Evolutionary conservation across 768 basidiomycete species (phyloP), one percentile per base, ranked within the genome.

Genomic region (Macrolepiota albuminosa): DNA sequence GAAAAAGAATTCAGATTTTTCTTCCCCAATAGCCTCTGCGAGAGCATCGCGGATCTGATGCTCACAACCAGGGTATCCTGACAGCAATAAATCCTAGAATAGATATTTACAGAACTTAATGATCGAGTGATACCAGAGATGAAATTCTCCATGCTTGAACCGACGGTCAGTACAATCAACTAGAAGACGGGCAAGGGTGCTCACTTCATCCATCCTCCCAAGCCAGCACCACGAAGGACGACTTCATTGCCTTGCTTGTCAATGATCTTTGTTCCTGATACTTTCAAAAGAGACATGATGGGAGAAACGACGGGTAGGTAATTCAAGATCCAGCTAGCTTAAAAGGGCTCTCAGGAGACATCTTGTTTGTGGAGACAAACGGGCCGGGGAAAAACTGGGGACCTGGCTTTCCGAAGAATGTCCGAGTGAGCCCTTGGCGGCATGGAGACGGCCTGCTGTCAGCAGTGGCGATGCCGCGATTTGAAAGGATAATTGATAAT

Each of bases 171-270:
- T 33, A 61, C 53, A 6, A 59, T 59, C 18, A 60, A 39, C 34
- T 47, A 18, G 24, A 39, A 40, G 40, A 33, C 40, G 59, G 50
- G 62, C 21, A 14, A 57, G 13, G 46, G 31, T 13, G 81, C 89
- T 71, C 67, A 91, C 89, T 86, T 90, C 86, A 92, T 88, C 89
- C 89, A 91, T 68, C 89, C 89, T 62, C 89, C 89, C 24, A 91
- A 74, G n/a, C 89, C 88, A 56, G 89, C 89, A 24, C 90, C 90
- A 48, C 85, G 76, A 56, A 89, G 77, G 59, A 87, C 76, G 60
- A 87, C 75, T 63, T 85, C 79, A 21, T 84, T 76, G 42, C 79
- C 84, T 40, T 81, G 69, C 54, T 77, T 78, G 66, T 87, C 80
- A 60, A 87, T 80, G 64, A 89, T 74, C 62, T 81, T 83, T 16